These are phyloP conservation scores for Vitis riparia DNA, from an alignment of 164 flowering plant genomes.

Conservation along the genomic window DNA sequence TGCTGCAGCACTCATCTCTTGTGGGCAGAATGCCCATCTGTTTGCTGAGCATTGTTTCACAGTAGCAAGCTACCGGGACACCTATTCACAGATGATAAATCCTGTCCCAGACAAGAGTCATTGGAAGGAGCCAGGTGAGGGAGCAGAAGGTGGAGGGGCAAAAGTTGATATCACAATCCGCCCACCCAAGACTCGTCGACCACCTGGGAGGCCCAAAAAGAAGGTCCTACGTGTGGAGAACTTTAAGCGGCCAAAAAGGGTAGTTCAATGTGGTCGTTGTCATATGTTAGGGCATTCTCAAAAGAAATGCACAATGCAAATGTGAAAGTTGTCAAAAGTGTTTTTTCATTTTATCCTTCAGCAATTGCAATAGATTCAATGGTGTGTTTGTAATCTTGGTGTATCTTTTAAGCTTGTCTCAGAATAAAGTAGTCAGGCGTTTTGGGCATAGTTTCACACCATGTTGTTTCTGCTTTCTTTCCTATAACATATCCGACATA, in stretches of 20 bases:
- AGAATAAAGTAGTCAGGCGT: no score
- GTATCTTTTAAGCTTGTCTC: conserved; percentile 6
- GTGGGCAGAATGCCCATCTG: conserved; percentile 46
- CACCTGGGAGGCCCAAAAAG: conserved; percentile 97
- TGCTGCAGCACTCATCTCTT: conserved; percentile 90
- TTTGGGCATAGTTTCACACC: no score
- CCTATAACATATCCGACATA: no score
- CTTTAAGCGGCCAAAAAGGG: conserved; percentile 59
- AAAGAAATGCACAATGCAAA: conserved; percentile 65
- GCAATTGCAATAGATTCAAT: conserved; percentile 6
- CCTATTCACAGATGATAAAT: conserved; percentile 40
- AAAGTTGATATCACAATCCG: conserved; percentile 62
- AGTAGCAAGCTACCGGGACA: conserved; percentile 36
- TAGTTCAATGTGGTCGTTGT: conserved; percentile 96
- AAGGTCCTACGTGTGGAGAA: conserved; percentile 79
- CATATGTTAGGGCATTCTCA: conserved; percentile 94
- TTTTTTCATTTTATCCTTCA: not conserved
- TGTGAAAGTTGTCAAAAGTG: conserved; percentile 16
- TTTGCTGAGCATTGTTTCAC: conserved; percentile 52
- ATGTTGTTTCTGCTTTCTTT: no score
- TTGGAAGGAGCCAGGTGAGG: conserved; percentile 77
- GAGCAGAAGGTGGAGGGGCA: conserved; percentile 70
- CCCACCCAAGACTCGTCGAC: conserved; percentile 90
- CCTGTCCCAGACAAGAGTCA: conserved; percentile 42
- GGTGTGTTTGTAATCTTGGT: conserved; percentile 19